These are phyloP conservation scores for Candida argentea DNA, from an alignment of 805 yeast genomes.

Conservation along the genomic window DNA sequence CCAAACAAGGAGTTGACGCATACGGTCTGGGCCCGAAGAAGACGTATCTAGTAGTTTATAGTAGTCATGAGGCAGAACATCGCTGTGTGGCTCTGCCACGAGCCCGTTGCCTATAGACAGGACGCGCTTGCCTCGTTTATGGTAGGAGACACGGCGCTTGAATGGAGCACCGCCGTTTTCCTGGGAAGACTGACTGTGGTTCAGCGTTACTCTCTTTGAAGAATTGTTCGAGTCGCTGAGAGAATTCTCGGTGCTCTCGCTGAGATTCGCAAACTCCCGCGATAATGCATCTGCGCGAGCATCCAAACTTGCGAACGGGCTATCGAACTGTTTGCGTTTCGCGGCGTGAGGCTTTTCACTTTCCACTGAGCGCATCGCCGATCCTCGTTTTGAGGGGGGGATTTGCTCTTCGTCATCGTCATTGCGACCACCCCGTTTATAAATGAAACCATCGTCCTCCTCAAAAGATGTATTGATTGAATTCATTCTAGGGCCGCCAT, in stretches of 20 bases:
- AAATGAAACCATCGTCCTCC: slow-evolving; percentile 26
- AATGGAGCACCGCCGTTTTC: too few species aligned
- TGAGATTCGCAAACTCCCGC: slow-evolving; percentile 4
- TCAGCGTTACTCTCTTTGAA: slow-evolving; percentile 4
- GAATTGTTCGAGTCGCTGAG: slow-evolving; percentile 8
- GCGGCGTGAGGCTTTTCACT: slow-evolving; percentile 3
- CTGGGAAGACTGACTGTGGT: slow-evolving; percentile 12
- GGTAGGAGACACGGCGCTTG: slow-evolving; percentile 41
- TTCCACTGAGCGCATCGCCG: slow-evolving; percentile 8
- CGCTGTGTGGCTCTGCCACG: slow-evolving; percentile 55
- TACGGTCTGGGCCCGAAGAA: slow-evolving; percentile 62
- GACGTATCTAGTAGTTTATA: slow-evolving; percentile 52
- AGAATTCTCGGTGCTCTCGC: too few species aligned
- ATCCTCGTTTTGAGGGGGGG: slow-evolving; percentile 4
- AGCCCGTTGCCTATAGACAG: slow-evolving; percentile 71
- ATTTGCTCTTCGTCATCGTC: slow-evolving; percentile 2
- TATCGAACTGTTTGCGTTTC: slow-evolving; percentile 2
- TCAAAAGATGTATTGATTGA: slow-evolving; percentile 6
- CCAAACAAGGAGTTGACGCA: slow-evolving; percentile 65
- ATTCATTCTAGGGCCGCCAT: neutral
- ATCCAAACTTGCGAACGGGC: too few species aligned
- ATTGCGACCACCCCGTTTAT: slow-evolving; percentile 18
- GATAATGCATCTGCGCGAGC: neutral
- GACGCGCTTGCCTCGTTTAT: slow-evolving; percentile 58
- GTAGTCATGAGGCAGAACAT: slow-evolving; percentile 43